Evolutionary conservation across 2,329 filamentous ascomycete species (phyloP).

Genomic region (Didymella glomerata): DNA sequence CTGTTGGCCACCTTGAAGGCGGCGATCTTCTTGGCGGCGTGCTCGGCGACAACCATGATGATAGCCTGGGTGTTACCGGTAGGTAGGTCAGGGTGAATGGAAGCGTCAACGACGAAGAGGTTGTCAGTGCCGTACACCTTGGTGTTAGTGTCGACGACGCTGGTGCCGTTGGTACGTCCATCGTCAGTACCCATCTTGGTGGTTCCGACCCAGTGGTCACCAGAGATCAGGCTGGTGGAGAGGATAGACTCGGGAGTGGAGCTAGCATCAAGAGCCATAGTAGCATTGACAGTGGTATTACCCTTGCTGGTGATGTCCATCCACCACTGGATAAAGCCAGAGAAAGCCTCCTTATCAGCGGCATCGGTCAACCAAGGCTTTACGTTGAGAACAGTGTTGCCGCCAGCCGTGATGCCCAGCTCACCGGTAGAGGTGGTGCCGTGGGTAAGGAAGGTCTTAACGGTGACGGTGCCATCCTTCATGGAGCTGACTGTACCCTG

Average conservation of each 20-base stretch:
- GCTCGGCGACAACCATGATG: slow-evolving; percentile 72
- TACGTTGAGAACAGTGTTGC: slow-evolving; percentile 53
- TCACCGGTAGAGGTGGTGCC: slow-evolving; percentile 30
- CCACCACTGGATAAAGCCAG: slow-evolving; percentile 22
- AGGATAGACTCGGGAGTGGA: slow-evolving; percentile 16
- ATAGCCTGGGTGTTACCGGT: slow-evolving; percentile 73
- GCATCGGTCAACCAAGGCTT: slow-evolving; percentile 56
- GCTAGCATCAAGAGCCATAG: slow-evolving; percentile 16
- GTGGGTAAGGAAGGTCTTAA: slow-evolving; percentile 34
- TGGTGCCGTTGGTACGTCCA: slow-evolving; percentile 45
- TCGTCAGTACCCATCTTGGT: slow-evolving; percentile 23
- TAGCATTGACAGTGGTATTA: slow-evolving; percentile 14
- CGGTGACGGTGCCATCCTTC: slow-evolving; percentile 27
- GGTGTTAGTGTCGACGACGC: slow-evolving; percentile 49
- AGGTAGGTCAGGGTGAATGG: slow-evolving; percentile 70
- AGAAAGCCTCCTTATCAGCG: slow-evolving; percentile 20
- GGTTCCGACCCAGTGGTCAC: slow-evolving; percentile 20
- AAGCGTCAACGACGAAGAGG: slow-evolving; percentile 57
- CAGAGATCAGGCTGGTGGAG: slow-evolving; percentile 12
- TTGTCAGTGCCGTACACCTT: slow-evolving; percentile 57
- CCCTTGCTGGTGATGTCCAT: slow-evolving; percentile 17
- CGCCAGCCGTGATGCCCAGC: slow-evolving; percentile 32
- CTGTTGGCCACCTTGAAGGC: slow-evolving; percentile 41
- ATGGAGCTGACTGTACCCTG: slow-evolving; percentile 55
- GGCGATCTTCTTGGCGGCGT: slow-evolving; percentile 64